A percentile compares a stretch with the other conserved stretches of the same genome.
Evolutionary conservation across 257 asterid species (phyloP).

Genomic region (Anisodus tanguticus): DNA sequence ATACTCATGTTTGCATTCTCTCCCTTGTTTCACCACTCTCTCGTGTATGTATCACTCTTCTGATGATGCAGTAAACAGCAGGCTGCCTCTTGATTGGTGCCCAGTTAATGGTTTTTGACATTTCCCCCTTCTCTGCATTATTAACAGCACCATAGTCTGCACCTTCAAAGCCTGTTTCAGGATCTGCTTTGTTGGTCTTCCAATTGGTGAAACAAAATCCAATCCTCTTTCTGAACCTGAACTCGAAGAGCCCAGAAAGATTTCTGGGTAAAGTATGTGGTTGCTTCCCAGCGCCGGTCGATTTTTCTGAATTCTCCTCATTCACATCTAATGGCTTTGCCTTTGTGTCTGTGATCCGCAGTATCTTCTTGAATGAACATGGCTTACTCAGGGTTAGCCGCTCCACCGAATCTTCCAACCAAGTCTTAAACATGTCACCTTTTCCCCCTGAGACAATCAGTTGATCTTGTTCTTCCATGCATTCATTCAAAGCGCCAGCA

Average conservation of each 20-base stretch:
- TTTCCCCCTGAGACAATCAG: background rate
- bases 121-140: background rate
- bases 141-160: background rate
- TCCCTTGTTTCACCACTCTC: background rate
- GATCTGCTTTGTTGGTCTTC: slow-evolving; percentile 27
- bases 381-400: slow-evolving; percentile 27
- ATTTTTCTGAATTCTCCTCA: background rate
- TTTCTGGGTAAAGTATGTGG: background rate
- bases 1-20: background rate
- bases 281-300: background rate
- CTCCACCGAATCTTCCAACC: slow-evolving; percentile 16
- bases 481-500: background rate
- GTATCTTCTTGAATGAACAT: slow-evolving; percentile 26
- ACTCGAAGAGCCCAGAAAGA: slow-evolving; percentile 35
- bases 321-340: background rate
- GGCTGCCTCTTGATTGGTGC: slow-evolving; percentile 19
- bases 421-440: background rate
- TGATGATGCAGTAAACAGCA: background rate
- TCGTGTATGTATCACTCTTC: background rate
- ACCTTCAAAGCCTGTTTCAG: background rate
- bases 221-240: slow-evolving; percentile 30
- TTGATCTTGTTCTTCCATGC: slow-evolving; percentile 19
- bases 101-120: background rate
- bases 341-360: slow-evolving; percentile 23
- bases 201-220: slow-evolving; percentile 38